phyloP scores from a whole-genome alignment of 805 yeast genomes.

The Metschnikowia lunata region DNA sequence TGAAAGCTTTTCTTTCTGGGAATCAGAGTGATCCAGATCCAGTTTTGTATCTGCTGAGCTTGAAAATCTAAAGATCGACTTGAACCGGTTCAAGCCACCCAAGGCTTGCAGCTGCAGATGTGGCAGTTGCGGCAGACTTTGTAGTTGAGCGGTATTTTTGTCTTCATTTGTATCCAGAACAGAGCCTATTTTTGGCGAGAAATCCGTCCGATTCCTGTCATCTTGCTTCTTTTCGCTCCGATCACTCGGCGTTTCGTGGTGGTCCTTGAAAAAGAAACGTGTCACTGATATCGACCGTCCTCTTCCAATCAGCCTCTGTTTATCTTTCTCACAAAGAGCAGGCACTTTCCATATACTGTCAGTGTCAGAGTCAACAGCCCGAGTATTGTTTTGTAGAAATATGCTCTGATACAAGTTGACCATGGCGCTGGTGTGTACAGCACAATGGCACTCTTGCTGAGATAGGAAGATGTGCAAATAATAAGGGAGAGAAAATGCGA shows the following conservation, averaged over 20 bases:
- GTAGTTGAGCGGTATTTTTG: too few species aligned
- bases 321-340: constrained; percentile 5
- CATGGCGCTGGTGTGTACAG: constrained; percentile 7
- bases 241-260: constrained; percentile 6
- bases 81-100: constrained; percentile 1
- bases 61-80: constrained; percentile 9
- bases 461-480: too few species aligned
- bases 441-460: too few species aligned
- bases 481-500: too few species aligned
- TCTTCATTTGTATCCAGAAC: not conserved
- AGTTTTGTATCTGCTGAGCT: constrained; percentile 11
- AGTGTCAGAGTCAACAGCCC: constrained; percentile 9
- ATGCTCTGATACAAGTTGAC: constrained; percentile 18
- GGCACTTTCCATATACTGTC: constrained; percentile 18
- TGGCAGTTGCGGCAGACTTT: too few species aligned
- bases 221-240: not conserved
- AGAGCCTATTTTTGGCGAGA: not conserved
- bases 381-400: constrained; percentile 11
- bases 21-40: too few species aligned
- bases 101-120: not conserved
- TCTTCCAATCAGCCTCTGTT: constrained; percentile 10
- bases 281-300: constrained; percentile 27
- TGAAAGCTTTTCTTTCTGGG: too few species aligned
- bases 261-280: constrained; percentile 24
- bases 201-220: not conserved